phyloP scores from a whole-genome alignment of 2,329 filamentous ascomycete genomes.

The Xylariaceae sp. region DNA sequence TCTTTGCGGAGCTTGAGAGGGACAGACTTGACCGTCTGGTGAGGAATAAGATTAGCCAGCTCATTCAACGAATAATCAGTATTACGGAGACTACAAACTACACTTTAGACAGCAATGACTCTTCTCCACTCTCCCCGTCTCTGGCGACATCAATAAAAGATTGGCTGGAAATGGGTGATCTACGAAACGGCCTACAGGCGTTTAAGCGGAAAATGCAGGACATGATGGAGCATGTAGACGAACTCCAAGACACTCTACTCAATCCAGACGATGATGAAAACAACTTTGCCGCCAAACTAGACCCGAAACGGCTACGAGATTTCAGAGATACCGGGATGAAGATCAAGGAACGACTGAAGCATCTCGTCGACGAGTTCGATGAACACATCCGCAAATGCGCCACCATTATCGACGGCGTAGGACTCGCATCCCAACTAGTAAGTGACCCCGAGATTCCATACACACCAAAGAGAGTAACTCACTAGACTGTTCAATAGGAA shows the following conservation, averaged over 20 bases:
- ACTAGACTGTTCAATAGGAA: slow-evolving; percentile 26
- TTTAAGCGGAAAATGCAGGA: slow-evolving; percentile 17
- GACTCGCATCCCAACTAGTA: slow-evolving; percentile 40
- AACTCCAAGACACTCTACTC: slow-evolving; percentile 11
- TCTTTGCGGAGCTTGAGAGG: slow-evolving; percentile 34
- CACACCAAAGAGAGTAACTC: background rate
- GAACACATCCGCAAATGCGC: slow-evolving; percentile 39
- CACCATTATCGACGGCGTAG: slow-evolving; percentile 37
- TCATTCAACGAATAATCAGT: slow-evolving; percentile 27
- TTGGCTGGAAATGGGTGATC: slow-evolving; percentile 17
- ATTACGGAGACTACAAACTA: slow-evolving; percentile 17
- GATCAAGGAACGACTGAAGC: slow-evolving; percentile 34
- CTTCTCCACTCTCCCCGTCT: background rate
- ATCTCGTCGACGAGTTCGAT: slow-evolving; percentile 39
- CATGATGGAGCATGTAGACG: slow-evolving; percentile 14
- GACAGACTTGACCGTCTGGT: slow-evolving; percentile 22
- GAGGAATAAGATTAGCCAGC: slow-evolving; percentile 10
- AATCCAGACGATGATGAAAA: background rate
- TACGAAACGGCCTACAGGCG: slow-evolving; percentile 12
- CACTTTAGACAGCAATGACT: background rate
- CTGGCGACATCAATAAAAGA: slow-evolving; percentile 3
- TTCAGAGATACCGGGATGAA: slow-evolving; percentile 6
- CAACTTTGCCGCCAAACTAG: background rate
- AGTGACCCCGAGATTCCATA: background rate
- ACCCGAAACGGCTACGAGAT: background rate